Conservation (phyloP, 106 monocot genomes). For the Chionographis japonica region DNA sequence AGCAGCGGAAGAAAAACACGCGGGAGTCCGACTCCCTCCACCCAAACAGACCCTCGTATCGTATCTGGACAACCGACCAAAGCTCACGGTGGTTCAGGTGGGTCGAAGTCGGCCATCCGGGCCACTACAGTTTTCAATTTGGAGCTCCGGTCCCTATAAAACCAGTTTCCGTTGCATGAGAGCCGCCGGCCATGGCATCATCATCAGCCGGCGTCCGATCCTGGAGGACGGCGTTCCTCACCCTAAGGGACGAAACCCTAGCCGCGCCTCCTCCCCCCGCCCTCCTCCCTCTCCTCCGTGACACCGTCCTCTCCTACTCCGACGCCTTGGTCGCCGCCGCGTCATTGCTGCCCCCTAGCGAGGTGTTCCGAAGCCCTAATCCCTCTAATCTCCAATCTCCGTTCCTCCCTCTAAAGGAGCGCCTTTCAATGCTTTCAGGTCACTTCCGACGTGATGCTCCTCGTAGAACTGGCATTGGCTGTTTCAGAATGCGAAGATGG, state of each 20-base stretch:
- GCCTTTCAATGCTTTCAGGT: slow-evolving; percentile 32
- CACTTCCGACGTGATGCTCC: slow-evolving; percentile 72
- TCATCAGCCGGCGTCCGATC: slow-evolving; percentile 33
- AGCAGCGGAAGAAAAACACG: too few relatives aligned
- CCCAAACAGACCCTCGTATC: too few relatives aligned
- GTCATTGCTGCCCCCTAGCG: slow-evolving; percentile 51
- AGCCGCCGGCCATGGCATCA: slow-evolving; percentile 27
- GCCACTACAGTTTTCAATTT: too few relatives aligned
- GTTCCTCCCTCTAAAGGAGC: neutral
- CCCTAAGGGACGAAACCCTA: slow-evolving; percentile 83
- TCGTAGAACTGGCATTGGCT: slow-evolving; percentile 46
- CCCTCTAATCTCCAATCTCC: neutral
- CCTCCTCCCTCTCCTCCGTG: slow-evolving; percentile 50
- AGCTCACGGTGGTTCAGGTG: too few relatives aligned
- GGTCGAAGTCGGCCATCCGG: too few relatives aligned
- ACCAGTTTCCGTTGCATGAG: too few relatives aligned
- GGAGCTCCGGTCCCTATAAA: too few relatives aligned
- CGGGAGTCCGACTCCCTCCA: too few relatives aligned
- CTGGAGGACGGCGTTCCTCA: slow-evolving; percentile 88
- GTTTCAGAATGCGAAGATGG: slow-evolving; percentile 33
- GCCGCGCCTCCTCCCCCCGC: slow-evolving; percentile 36
- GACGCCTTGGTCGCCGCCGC: slow-evolving; percentile 51
- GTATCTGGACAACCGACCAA: too few relatives aligned
- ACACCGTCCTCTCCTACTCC: slow-evolving; percentile 48
- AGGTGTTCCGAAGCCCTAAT: slow-evolving; percentile 34